Evolutionary conservation across 495 filamentous ascomycete species (phyloP).

Genomic region (Penicillium ochrochloron): DNA sequence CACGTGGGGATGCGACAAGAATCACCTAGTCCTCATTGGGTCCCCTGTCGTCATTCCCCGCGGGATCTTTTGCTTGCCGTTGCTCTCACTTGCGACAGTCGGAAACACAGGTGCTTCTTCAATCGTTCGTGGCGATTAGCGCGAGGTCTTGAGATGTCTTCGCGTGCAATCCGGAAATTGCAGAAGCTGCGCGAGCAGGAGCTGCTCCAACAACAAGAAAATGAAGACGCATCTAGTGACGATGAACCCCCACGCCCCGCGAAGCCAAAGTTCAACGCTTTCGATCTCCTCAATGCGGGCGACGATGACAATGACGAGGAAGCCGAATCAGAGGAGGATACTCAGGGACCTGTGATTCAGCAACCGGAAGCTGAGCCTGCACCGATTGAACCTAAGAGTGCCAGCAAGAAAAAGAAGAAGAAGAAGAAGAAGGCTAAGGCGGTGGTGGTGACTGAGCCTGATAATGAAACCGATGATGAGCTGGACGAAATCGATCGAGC

Average conservation of each 20-base stretch:
- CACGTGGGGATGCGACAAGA: conserved; percentile 25
- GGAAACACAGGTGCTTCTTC: background rate
- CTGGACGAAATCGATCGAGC: conserved; percentile 86
- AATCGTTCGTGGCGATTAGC: conserved; percentile 1
- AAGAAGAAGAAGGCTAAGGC: conserved; percentile 36
- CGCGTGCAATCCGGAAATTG: conserved; percentile 76
- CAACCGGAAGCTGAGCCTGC: conserved; percentile 22
- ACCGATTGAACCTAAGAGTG: conserved; percentile 43
- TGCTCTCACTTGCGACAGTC: background rate
- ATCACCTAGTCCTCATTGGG: conserved; percentile 36
- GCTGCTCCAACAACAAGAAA: conserved; percentile 56
- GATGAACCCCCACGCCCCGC: conserved; percentile 42
- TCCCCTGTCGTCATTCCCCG: conserved; percentile 49
- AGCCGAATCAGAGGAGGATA: conserved; percentile 38
- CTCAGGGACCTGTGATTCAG: conserved; percentile 31
- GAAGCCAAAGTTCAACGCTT: conserved; percentile 54
- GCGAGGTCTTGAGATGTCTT: conserved; percentile 64
- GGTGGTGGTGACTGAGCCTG: conserved; percentile 16
- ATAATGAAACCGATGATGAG: conserved; percentile 37
- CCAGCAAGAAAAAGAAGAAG: conserved; percentile 57
- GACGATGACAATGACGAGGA: conserved; percentile 70
- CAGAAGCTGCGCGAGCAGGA: conserved; percentile 69
- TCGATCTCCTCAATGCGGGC: conserved; percentile 57
- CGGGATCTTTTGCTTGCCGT: conserved; percentile 26
- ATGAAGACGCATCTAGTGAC: conserved; percentile 57